Percentiles rank a stretch among this genome's conserved stretches.
Evolutionary conservation across 352 stramenopile genomes (phyloP).

Genomic region (Phytophthora fragariae): DNA sequence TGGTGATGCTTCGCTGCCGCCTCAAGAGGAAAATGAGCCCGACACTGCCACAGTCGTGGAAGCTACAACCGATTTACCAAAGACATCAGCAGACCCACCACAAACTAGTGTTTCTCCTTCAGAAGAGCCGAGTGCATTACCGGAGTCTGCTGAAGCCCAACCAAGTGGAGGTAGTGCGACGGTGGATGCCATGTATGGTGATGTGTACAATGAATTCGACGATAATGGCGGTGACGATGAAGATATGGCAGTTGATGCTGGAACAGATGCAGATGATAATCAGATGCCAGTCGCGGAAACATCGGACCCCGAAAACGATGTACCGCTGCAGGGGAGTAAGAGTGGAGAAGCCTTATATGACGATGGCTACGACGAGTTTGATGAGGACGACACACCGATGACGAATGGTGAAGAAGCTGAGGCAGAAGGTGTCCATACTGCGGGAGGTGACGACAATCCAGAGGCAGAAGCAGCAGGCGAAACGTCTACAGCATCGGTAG

Average conservation of each 20-base stretch:
- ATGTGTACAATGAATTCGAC: slow-evolving; percentile 68
- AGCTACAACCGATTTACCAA: neutral
- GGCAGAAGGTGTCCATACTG: slow-evolving; percentile 1
- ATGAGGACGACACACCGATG: slow-evolving; percentile 25
- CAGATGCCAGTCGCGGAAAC: slow-evolving; percentile 3
- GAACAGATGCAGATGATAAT: slow-evolving; percentile 21
- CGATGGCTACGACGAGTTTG: slow-evolving; percentile 45
- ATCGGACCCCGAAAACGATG: slow-evolving; percentile 3
- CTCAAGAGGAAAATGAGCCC: neutral
- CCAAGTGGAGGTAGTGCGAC: slow-evolving; percentile 15
- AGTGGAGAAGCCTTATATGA: slow-evolving; percentile 51
- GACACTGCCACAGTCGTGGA: neutral
- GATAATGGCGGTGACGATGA: slow-evolving; percentile 52
- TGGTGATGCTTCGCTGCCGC: neutral
- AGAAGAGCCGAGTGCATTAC: slow-evolving; percentile 3
- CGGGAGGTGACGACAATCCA: slow-evolving; percentile 2
- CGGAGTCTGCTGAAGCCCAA: slow-evolving; percentile 11
- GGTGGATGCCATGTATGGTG: slow-evolving; percentile 63
- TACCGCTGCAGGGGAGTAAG: slow-evolving; percentile 35
- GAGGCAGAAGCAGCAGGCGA: slow-evolving; percentile 1
- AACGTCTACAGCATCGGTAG: neutral
- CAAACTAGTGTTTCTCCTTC: neutral
- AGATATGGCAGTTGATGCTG: slow-evolving; percentile 31
- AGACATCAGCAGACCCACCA: neutral
- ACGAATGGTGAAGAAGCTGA: slow-evolving; percentile 10